Percentiles rank a stretch among this genome's conserved stretches.
Conservation (phyloP, 2,329 filamentous ascomycete species). For the Aspergillus sp. region DNA sequence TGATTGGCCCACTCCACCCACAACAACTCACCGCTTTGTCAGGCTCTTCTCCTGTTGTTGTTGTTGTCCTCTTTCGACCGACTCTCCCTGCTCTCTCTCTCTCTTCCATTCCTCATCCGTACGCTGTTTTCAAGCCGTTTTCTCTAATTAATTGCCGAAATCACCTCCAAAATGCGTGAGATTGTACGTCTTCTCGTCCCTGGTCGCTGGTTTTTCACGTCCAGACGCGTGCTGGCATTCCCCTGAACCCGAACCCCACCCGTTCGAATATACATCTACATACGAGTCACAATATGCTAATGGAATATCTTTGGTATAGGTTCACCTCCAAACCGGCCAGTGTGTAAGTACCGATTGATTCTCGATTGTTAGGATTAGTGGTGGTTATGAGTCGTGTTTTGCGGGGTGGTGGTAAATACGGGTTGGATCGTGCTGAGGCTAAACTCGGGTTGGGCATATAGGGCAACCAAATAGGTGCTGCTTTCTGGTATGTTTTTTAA, state of each 20-base stretch:
- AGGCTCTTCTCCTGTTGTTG: no score
- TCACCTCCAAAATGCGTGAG: slow-evolving; percentile 60
- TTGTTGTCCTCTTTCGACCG: no score
- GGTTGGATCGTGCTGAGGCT: slow-evolving; percentile 12
- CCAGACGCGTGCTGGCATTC: slow-evolving; percentile 30
- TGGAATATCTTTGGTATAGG: slow-evolving; percentile 52
- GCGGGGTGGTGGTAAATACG: slow-evolving; percentile 4
- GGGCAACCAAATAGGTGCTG: slow-evolving; percentile 99
- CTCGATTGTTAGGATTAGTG: not conserved
- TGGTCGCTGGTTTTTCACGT: slow-evolving; percentile 1
- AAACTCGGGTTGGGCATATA: slow-evolving; percentile 39
- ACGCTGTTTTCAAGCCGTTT: slow-evolving; percentile 12
- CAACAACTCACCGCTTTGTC: no score
- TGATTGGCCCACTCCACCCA: no score
- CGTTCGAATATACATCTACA: slow-evolving; percentile 13
- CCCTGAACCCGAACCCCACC: slow-evolving; percentile 29
- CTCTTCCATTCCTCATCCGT: slow-evolving; percentile 5
- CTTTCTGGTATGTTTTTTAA: slow-evolving; percentile 71
- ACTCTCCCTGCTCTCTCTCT: slow-evolving; percentile 7
- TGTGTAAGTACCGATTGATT: slow-evolving; percentile 61
- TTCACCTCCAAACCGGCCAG: slow-evolving; percentile 99
- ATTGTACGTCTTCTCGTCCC: slow-evolving; percentile 51
- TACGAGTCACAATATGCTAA: slow-evolving; percentile 18
- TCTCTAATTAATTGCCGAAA: slow-evolving; percentile 8
- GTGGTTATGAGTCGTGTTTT: not conserved